Evolutionary conservation across 2,329 filamentous ascomycete genomes (phyloP), one percentile per base, ranked within the genome.

Genomic region (Verticillium dahliae): DNA sequence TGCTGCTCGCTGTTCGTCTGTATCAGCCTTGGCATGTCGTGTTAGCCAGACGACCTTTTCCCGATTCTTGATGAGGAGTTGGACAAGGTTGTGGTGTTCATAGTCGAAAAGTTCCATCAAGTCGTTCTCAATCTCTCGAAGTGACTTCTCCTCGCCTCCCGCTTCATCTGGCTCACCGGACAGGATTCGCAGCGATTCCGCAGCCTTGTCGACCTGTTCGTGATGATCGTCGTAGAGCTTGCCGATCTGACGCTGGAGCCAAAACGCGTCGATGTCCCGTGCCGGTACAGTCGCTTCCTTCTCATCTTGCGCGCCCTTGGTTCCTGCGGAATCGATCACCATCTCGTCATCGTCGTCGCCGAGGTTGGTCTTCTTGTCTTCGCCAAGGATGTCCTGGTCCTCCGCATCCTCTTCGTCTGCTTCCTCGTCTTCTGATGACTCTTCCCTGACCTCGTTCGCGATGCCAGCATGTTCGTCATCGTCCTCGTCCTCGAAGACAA

Each of bases 31-130:
- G 57, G 92, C 90, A 79, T 96, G 88, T 67, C 87, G 87, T 11
- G 94, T 98, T 50, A 96, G 90, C 95, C 96, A 99, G 11, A 97
- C 91, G 61, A 99, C 87, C 79, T 95, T 96, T 69, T 97, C 91
- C 62, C 92, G 86, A 75, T 99, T 99, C 67, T 89, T 86, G 61
- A 98, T 92, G 15, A 99, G 83, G 74, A 92, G 94, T 66, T 91
- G 89, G 33, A 98, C 95, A 60, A 97, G 83, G 66, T 97, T 92
- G 64, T 96, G 92, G 70, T 97, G 90, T 69, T 98, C 94, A 70
- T 96, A 99, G 70, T 99, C 95, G 69, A 99, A 98, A 0, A 99
- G 84, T 69, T 97, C 95, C 90, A 98, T 98, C 62, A 99, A 81
- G 65, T 99, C 95, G 74, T 99, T 99, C 71, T 99, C 95, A 61